Conservation (phyloP, 148 eudicot genomes). For the Chenopodium quinoa region DNA sequence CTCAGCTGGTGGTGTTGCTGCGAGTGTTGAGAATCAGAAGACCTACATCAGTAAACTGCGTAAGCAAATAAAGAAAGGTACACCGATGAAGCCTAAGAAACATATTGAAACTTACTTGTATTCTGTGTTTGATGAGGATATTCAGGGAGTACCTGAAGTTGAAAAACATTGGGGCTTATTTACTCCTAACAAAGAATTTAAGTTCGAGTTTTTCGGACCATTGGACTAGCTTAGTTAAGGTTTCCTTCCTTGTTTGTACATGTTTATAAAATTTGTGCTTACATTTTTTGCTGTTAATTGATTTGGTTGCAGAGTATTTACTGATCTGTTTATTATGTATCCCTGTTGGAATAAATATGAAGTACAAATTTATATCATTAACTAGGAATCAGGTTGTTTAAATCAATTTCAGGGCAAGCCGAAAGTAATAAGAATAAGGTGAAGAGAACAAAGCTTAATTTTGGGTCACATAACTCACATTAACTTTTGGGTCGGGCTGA, state of each 20-base stretch:
- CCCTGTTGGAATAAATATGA: background rate
- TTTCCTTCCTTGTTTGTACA: background rate
- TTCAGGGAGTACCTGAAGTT: constrained; percentile 33
- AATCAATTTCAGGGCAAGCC: too few species aligned
- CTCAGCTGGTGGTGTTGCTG: constrained; percentile 35
- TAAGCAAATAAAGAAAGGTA: constrained; percentile 42
- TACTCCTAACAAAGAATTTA: constrained; percentile 34
- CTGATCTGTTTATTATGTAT: constrained; percentile 4
- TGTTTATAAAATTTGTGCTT: background rate
- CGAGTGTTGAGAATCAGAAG: constrained; percentile 35
- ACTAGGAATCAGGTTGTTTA: too few species aligned
- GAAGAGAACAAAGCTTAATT: too few species aligned
- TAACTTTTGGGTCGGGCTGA: too few species aligned
- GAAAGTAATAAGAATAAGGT: too few species aligned
- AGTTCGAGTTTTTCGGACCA: constrained; percentile 41
- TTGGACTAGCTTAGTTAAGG: constrained; percentile 21
- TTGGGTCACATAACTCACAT: too few species aligned
- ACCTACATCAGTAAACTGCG: constrained; percentile 47
- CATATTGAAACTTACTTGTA: constrained; percentile 45
- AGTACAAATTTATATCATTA: background rate
- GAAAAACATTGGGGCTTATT: constrained; percentile 64
- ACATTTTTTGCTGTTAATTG: background rate
- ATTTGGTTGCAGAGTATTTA: background rate
- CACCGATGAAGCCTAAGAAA: constrained; percentile 45
- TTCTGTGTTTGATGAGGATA: constrained; percentile 55